Base-by-base conservation (phyloP, 1,139 yeast species). In the Tardiomyces blankii region DNA sequence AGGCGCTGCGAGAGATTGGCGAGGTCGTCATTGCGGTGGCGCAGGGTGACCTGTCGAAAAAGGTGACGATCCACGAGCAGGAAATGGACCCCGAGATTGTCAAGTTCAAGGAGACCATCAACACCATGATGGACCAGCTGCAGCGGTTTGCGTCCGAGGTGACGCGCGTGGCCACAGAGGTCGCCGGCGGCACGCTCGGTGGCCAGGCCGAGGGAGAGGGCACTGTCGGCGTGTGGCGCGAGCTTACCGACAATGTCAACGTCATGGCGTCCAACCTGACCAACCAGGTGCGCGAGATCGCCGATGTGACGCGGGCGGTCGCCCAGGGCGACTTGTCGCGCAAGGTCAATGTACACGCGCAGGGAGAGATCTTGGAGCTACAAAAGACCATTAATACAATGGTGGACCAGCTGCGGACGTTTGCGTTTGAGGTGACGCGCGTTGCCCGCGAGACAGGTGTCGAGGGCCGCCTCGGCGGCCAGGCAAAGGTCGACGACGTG, bases 361-460 rank as follows among this genome's bases (percentile, higher is more conserved):
- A 82, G 59, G 93, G 93, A 41, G 93, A 82, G 64, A 83, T 82
- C 54, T 68, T 82, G 48, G 87, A 80, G 54, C 73, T 82, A 51
- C 91, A 82, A 62, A 80, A 80, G 69, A 83, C 91, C 5, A 83
- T 82, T 56, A 82, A 83, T 59, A 75, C 86, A 50, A 85, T 82
- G 95, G 94, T 84, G 68, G 94, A 85, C 61, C 93, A 85, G 63
- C 74, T 85, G 55, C 74, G 93, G 60, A 83, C 86, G 18, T 85
- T 85, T 69, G 95, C 95, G 1, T 82, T 84, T 55, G 95, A 85
- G 64, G 95, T 85, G 38, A 82, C 93, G 2, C 77, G 88, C 51
- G 93, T 85, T 28, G 94, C 95, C 3, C 73, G 94, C 53, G 95
- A 85, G 67, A 88, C 88, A 23, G 95, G 95, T 59, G 94, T 86